Conservation (phyloP, 2,329 filamentous ascomycete species). For the Paracorniculantispora psalliotae region DNA sequence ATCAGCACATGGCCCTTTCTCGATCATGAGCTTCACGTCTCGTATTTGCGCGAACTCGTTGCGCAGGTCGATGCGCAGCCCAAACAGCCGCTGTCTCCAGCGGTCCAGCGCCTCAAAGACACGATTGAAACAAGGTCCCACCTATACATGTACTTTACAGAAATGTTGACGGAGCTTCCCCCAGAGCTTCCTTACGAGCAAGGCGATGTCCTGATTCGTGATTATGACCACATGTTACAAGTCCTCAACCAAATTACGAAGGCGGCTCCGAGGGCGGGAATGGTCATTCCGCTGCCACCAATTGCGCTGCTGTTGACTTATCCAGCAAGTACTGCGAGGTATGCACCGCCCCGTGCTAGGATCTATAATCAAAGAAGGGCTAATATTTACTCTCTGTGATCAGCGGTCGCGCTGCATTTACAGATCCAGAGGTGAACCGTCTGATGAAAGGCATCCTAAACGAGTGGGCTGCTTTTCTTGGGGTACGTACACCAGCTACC, state of each 20-base stretch:
- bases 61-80: background rate
- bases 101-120: slow-evolving; percentile 1
- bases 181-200: background rate
- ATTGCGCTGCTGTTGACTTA: slow-evolving; percentile 29
- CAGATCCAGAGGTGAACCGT: slow-evolving; percentile 1
- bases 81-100: slow-evolving; percentile 1
- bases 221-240: slow-evolving; percentile 4
- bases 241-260: slow-evolving; percentile 8
- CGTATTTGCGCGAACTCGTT: background rate
- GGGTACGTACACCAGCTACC: background rate
- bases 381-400: no score
- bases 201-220: background rate
- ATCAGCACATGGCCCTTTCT: background rate
- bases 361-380: no score
- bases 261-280: slow-evolving; percentile 30
- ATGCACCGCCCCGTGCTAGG: no score
- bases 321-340: slow-evolving; percentile 49
- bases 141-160: slow-evolving; percentile 12
- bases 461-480: slow-evolving; percentile 5
- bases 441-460: slow-evolving; percentile 4
- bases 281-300: background rate
- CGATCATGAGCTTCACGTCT: background rate
- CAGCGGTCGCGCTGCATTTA: slow-evolving; percentile 5
- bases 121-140: slow-evolving; percentile 5
- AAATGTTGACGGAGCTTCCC: slow-evolving; percentile 6